These are phyloP conservation scores for Penicilliopsis zonata DNA, from an alignment of 495 filamentous ascomycete genomes.

Conservation along the genomic window DNA sequence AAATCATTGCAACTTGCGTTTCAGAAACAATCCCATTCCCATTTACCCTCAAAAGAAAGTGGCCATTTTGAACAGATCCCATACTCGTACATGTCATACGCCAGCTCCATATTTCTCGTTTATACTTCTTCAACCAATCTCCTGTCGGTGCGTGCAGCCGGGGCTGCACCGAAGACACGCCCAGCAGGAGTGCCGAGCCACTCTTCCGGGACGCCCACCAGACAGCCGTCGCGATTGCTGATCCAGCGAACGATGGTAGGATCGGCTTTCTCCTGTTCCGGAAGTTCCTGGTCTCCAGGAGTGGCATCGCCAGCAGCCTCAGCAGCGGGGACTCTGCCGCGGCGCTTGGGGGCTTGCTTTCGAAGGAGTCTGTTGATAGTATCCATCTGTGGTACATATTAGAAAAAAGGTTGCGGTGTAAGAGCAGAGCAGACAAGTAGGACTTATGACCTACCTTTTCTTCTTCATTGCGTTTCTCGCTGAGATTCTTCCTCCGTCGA, in stretches of 20 bases:
- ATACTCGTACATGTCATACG: no score
- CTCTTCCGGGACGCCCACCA: conserved; percentile 66
- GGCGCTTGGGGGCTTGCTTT: conserved; percentile 86
- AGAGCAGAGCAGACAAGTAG: background rate
- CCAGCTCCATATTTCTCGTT: conserved; percentile 1
- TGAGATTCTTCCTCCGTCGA: conserved; percentile 85
- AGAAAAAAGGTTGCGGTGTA: background rate
- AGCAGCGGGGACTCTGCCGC: conserved; percentile 35
- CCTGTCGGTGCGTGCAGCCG: conserved; percentile 7
- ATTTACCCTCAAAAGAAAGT: no score
- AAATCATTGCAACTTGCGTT: no score
- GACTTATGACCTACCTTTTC: conserved; percentile 61
- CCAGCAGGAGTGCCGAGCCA: conserved; percentile 65
- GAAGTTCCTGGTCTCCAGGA: conserved; percentile 43
- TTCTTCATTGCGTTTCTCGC: conserved; percentile 95
- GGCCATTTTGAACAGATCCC: no score
- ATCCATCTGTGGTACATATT: conserved; percentile 51
- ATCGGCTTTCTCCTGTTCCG: conserved; percentile 44
- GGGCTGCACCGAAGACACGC: conserved; percentile 38
- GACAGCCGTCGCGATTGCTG: conserved; percentile 55
- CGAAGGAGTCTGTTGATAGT: conserved; percentile 95
- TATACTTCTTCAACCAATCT: conserved; percentile 38
- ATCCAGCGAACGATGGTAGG: conserved; percentile 70
- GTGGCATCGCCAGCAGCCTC: conserved; percentile 36
- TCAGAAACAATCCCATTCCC: no score